These are phyloP conservation scores for Inga leiocalycina DNA, from an alignment of 306 rosid species.

Conservation along the genomic window DNA sequence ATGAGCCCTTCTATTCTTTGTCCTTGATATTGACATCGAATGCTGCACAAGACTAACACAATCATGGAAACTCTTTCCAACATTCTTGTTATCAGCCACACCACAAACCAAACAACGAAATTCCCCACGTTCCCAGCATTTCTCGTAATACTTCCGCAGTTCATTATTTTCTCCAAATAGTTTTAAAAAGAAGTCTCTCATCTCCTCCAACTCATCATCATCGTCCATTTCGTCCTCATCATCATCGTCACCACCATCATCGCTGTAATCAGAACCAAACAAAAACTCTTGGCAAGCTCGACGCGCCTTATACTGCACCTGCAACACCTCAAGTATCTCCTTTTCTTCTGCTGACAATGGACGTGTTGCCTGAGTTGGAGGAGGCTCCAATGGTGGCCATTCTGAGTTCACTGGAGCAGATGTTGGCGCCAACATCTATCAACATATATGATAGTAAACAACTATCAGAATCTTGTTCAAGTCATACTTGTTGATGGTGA, in stretches of 20 bases:
- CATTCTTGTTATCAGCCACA: conserved; percentile 54
- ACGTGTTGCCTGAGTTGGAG: neutral
- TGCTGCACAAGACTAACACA: conserved; percentile 68
- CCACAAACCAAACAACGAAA: conserved; percentile 70
- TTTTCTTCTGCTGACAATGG: conserved; percentile 33
- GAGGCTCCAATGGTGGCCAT: conserved; percentile 42
- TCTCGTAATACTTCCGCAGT: conserved; percentile 56
- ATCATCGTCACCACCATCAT: neutral
- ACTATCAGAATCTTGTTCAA: neutral
- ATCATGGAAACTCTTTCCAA: conserved; percentile 50
- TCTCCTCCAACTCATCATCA: conserved; percentile 35
- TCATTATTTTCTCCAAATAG: conserved; percentile 53
- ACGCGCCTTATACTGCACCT: conserved; percentile 41
- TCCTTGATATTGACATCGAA: conserved; percentile 39
- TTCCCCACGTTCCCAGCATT: conserved; percentile 51
- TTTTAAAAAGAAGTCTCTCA: conserved; percentile 41
- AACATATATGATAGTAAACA: neutral
- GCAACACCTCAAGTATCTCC: conserved; percentile 19
- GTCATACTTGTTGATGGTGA: neutral
- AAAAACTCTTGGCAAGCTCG: conserved; percentile 43
- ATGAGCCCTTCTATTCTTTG: conserved; percentile 51
- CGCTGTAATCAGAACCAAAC: neutral
- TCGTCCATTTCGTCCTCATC: neutral
- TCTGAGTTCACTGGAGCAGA: neutral
- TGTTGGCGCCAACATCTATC: neutral